Base-by-base conservation (phyloP, 2,329 filamentous ascomycete genomes). In the Myriosclerotinia scirpicola region DNA sequence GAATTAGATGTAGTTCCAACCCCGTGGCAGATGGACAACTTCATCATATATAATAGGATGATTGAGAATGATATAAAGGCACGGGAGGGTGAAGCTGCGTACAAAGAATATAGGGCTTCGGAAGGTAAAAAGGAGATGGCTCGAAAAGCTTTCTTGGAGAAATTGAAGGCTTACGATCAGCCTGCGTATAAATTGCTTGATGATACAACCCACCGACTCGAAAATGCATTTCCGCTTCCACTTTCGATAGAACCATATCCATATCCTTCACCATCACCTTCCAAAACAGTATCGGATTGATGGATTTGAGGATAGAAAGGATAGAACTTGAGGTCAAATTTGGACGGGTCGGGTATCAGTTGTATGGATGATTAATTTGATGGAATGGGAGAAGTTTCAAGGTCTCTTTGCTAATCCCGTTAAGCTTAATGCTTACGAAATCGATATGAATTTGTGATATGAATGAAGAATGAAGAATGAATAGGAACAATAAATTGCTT, bases 11-110 rank as follows among this genome's bases (percentile, higher is more conserved):
- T 70, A n/a, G 77, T 84, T 15, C 85, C 85, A 0, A 78, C 74
- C 14, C 84, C 84, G 2, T 84, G 83, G 2, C 82, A 87, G 72
- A 70, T 84, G 7, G 85, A 87, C 67, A 84, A 87, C 67, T 87
- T 83, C 84, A 67, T 76, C 2, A 71, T 84, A 11, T 86, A 82
- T 73, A 78, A 83, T 69, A 81, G 80, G 69, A 72, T 79, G 76
- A 14, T 79, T 80, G 61, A 77, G 78, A 73, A 77, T 81, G 60
- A 71, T 20, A 70, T 69, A 22, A 65, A 63, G 78, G 77, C 66
- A 70, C 78, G 59, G 72, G 75, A 78, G 17, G 81, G 82, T 1
- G 78, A 80, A 17, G 70, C 76, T 44, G 76, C 71, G 9, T 82
- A 67, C 53, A 62, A 46, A 9, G 58, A 67, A 44, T 71, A 69